Evolutionary conservation across 768 basidiomycete species (phyloP), one percentile per base, ranked within the genome.

Genomic region (Cytidiella melzeri): DNA sequence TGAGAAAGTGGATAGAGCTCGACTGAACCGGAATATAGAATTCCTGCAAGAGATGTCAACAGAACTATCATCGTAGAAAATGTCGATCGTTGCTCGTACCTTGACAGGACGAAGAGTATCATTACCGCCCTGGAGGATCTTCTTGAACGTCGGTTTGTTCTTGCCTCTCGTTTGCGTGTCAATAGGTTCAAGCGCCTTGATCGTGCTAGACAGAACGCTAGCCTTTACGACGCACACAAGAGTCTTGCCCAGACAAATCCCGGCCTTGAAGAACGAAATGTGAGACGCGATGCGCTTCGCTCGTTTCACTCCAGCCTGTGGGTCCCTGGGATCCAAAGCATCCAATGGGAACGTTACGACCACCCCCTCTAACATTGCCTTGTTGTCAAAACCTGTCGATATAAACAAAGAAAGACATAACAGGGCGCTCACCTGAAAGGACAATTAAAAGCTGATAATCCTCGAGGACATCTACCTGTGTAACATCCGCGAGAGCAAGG

Each of bases 11-110:
- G 20, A 98, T 87, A 11, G 94, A 97, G 49, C 83, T 91, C 44
- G 92, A 95, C 65, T 98, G 93, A 11, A 96, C 91, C 0, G 96
- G 95, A 52, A 99, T 97, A 63, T 98, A 99, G 70, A 99, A 98
- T 65, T 98, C 95, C 92, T 96, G 61, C 3, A 55, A 15, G 9
- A 34, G 15, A 7, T 7, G 43, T 34, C 24, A 21, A 18, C n/a
- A n/a, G n/a, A n/a, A n/a, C n/a, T n/a, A n/a, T n/a, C n/a, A n/a
- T n/a, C n/a, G n/a, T n/a, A n/a, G n/a, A n/a, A n/a, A n/a, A n/a
- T n/a, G n/a, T n/a, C n/a, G n/a, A n/a, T n/a, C n/a, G n/a, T n/a
- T n/a, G 43, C 15, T 61, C 70, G 36, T 55, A 91, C 93, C 74
- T 89, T 89, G 77, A 93, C 97, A 34, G 87, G 71, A 63, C 87